Evolutionary conservation across 2,329 filamentous ascomycete genomes (phyloP).

Genomic region (Atkinsonella hypoxylon): DNA sequence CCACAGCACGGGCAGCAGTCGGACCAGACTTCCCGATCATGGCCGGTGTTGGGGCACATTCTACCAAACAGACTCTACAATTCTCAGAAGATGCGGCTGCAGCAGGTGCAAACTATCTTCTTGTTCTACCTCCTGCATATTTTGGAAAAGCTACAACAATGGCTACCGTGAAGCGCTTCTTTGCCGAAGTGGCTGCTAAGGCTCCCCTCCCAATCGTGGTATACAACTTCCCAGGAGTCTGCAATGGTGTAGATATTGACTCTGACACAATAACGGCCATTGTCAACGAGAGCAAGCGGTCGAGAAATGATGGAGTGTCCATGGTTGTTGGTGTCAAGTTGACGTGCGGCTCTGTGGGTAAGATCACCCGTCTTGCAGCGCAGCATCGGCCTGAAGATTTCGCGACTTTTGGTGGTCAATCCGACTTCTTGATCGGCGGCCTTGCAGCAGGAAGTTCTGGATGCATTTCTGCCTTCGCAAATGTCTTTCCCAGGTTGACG

Average conservation of each 20-base stretch:
- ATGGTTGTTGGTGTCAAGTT: constrained; percentile 62
- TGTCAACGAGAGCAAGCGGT: constrained; percentile 12
- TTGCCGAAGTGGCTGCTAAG: constrained; percentile 36
- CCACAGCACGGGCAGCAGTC: constrained; percentile 57
- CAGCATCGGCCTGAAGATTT: constrained; percentile 43
- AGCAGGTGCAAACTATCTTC: constrained; percentile 14
- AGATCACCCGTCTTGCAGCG: constrained; percentile 49
- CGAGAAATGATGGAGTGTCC: constrained; percentile 14
- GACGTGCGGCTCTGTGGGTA: constrained; percentile 64
- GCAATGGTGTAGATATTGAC: constrained; percentile 54
- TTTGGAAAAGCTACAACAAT: constrained; percentile 30
- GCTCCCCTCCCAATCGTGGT: constrained; percentile 53
- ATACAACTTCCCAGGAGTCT: constrained; percentile 62
- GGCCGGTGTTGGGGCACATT: constrained; percentile 54
- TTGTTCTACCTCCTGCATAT: constrained; percentile 9
- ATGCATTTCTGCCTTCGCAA: constrained; percentile 50
- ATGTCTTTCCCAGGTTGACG: constrained; percentile 46
- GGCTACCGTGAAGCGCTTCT: constrained; percentile 21
- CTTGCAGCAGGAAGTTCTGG: constrained; percentile 46
- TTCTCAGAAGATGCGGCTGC: constrained; percentile 42
- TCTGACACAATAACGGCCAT: constrained; percentile 45
- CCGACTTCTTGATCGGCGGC: constrained; percentile 55
- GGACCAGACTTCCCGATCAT: constrained; percentile 83
- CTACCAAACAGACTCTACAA: constrained; percentile 50
- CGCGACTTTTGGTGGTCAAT: constrained; percentile 59